Conservation (phyloP, 139 green algal genomes). For the Closterium sp. region DNA sequence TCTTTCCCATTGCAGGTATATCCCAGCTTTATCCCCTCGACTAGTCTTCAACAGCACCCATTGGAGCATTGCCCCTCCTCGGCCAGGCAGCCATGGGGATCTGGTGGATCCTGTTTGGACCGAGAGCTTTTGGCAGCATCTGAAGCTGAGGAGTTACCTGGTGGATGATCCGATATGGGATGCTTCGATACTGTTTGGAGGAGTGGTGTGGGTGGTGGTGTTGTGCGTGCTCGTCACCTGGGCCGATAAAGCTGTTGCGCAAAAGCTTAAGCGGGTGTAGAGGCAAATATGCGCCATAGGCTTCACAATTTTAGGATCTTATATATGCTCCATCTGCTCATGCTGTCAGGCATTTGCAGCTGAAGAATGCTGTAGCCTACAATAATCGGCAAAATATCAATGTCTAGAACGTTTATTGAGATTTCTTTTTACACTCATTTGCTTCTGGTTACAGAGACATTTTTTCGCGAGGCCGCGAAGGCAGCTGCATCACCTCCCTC, state of each 20-base stretch:
- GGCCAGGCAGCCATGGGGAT: slow-evolving; percentile 6
- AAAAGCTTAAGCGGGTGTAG: not conserved
- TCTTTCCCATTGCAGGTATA: slow-evolving; percentile 16
- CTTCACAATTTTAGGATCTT: slow-evolving; percentile 2
- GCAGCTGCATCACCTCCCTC: too few species aligned
- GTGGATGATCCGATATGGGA: slow-evolving; percentile 19
- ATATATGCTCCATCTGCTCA: not conserved
- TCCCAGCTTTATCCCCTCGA: slow-evolving; percentile 27
- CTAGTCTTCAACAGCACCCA: not conserved
- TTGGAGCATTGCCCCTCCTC: slow-evolving; percentile 21
- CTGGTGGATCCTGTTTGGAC: slow-evolving; percentile 35
- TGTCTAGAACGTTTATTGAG: not conserved
- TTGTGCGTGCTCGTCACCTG: not conserved
- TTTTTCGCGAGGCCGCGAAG: not conserved
- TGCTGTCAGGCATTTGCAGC: slow-evolving; percentile 5
- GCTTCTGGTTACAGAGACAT: not conserved
- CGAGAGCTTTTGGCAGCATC: slow-evolving; percentile 43
- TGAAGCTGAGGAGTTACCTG: slow-evolving; percentile 22
- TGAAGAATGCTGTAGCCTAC: too few species aligned
- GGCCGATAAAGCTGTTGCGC: not conserved
- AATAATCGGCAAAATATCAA: too few species aligned
- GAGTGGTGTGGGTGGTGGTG: not conserved
- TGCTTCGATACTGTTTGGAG: not conserved
- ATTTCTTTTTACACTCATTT: not conserved
- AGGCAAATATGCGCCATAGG: not conserved